Percentiles rank a stretch among this genome's conserved stretches.
Conservation (phyloP, 2,329 filamentous ascomycete genomes). For the Spiromastix sp. region DNA sequence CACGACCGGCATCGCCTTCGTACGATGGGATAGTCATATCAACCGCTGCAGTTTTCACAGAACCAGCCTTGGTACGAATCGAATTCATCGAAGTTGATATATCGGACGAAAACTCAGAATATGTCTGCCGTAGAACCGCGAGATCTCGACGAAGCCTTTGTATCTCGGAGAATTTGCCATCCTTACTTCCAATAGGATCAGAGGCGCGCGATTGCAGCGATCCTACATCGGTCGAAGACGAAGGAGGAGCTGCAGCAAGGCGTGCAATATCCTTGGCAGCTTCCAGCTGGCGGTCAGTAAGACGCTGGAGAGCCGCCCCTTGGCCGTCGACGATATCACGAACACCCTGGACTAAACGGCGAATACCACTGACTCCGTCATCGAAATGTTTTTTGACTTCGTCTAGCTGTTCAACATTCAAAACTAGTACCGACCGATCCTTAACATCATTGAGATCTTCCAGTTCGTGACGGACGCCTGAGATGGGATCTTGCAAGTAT, state of each 20-base stretch:
- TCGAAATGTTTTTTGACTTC: slow-evolving; percentile 96
- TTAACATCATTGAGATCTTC: slow-evolving; percentile 91
- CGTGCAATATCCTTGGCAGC: slow-evolving; percentile 76
- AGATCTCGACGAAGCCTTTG: slow-evolving; percentile 78
- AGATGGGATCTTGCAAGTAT: slow-evolving; percentile 92
- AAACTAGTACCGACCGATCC: slow-evolving; percentile 84
- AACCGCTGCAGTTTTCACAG: slow-evolving; percentile 65
- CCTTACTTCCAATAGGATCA: slow-evolving; percentile 28
- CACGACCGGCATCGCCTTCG: slow-evolving; percentile 68
- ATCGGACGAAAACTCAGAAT: slow-evolving; percentile 81
- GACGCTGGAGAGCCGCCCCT: slow-evolving; percentile 66
- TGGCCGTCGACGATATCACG: slow-evolving; percentile 78
- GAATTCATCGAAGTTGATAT: slow-evolving; percentile 78
- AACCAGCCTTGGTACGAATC: slow-evolving; percentile 69
- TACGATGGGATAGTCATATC: slow-evolving; percentile 61
- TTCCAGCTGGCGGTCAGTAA: slow-evolving; percentile 85
- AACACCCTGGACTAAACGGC: slow-evolving; percentile 73
- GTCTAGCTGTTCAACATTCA: slow-evolving; percentile 87
- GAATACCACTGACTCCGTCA: slow-evolving; percentile 73
- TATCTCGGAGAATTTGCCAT: slow-evolving; percentile 63
- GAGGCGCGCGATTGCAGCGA: slow-evolving; percentile 2
- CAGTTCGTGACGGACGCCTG: slow-evolving; percentile 90
- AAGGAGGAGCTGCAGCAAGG: slow-evolving; percentile 42
- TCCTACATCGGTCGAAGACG: slow-evolving; percentile 21
- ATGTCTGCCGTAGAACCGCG: slow-evolving; percentile 84